Percentiles rank a stretch among this genome's conserved stretches.
These are phyloP conservation scores for Populus hybrid DNA, from an alignment of 441 rosid genomes.

Conservation along the genomic window DNA sequence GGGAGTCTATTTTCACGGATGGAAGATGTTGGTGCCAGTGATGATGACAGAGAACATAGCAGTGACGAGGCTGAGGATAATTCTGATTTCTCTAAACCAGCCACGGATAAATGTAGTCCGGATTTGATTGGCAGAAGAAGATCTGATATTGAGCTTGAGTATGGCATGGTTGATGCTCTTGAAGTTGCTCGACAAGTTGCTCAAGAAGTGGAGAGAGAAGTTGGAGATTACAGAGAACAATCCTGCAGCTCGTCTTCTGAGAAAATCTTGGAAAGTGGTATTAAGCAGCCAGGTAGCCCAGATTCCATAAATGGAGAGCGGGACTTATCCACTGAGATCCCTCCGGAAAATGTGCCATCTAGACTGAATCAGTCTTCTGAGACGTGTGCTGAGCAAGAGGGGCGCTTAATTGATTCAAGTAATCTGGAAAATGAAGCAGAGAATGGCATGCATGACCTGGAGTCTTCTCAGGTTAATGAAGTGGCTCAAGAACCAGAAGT, in stretches of 20 bases:
- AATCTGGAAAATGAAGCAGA: slow-evolving; percentile 34
- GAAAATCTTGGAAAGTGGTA: slow-evolving; percentile 45
- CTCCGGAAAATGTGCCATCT: slow-evolving; percentile 37
- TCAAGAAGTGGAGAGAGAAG: slow-evolving; percentile 90
- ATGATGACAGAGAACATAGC: slow-evolving; percentile 38
- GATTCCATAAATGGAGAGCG: slow-evolving; percentile 41
- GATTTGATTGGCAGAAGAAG: slow-evolving; percentile 35
- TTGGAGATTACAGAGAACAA: slow-evolving; percentile 55
- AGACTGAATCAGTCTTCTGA: slow-evolving; percentile 42
- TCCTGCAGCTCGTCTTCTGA: slow-evolving; percentile 61
- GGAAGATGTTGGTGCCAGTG: slow-evolving; percentile 26
- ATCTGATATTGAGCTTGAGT: slow-evolving; percentile 57
- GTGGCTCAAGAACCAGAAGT: slow-evolving; percentile 54
- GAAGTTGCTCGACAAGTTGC: slow-evolving; percentile 80
- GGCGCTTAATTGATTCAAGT: slow-evolving; percentile 31
- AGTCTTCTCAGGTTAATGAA: slow-evolving; percentile 55
- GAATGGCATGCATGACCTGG: slow-evolving; percentile 45
- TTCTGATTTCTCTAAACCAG: slow-evolving; percentile 38
- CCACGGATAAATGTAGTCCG: slow-evolving; percentile 31
- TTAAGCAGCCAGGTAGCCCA: slow-evolving; percentile 42
- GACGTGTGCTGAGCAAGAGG: slow-evolving; percentile 33
- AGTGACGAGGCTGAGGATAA: slow-evolving; percentile 36
- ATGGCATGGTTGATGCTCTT: slow-evolving; percentile 39
- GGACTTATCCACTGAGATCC: slow-evolving; percentile 23
- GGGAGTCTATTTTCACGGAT: slow-evolving; percentile 33